A percentile compares a stretch with the other conserved stretches of the same genome.
Conservation (phyloP, 2,329 filamentous ascomycete species). For the Fusarium sp. region DNA sequence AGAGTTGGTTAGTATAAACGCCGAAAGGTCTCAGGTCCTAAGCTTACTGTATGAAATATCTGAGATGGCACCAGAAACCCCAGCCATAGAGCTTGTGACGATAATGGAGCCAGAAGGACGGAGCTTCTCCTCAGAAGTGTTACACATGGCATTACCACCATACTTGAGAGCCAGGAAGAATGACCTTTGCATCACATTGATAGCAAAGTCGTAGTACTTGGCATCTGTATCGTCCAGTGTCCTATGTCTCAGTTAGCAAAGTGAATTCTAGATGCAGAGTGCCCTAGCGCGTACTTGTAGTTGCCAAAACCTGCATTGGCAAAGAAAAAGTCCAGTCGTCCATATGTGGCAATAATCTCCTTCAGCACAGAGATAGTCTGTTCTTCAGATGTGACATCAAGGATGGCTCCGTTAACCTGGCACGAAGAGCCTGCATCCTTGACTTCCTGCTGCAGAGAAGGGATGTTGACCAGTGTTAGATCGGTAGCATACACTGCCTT, state of each 20-base stretch:
- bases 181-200: slow-evolving; percentile 23
- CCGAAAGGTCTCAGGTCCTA: background rate
- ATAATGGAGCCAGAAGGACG: background rate
- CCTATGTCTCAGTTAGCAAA: slow-evolving; percentile 1
- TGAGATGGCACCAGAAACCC: background rate
- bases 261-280: background rate
- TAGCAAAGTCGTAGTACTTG: slow-evolving; percentile 13
- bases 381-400: slow-evolving; percentile 13
- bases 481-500: background rate
- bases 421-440: background rate
- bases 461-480: background rate
- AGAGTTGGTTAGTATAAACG: background rate
- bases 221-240: slow-evolving; percentile 26
- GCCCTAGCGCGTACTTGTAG: background rate
- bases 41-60: background rate
- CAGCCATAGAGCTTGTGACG: background rate
- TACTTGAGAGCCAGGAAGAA: slow-evolving; percentile 32
- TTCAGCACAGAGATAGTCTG: slow-evolving; percentile 10
- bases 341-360: slow-evolving; percentile 7
- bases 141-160: slow-evolving; percentile 27
- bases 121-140: background rate
- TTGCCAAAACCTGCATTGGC: background rate
- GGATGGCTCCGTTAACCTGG: slow-evolving; percentile 1
- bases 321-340: background rate
- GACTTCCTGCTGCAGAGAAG: background rate